Percentiles rank a stretch among this genome's conserved stretches.
phyloP scores from a whole-genome alignment of 139 green algal genomes.

The Chlamydomonas eustigma region DNA sequence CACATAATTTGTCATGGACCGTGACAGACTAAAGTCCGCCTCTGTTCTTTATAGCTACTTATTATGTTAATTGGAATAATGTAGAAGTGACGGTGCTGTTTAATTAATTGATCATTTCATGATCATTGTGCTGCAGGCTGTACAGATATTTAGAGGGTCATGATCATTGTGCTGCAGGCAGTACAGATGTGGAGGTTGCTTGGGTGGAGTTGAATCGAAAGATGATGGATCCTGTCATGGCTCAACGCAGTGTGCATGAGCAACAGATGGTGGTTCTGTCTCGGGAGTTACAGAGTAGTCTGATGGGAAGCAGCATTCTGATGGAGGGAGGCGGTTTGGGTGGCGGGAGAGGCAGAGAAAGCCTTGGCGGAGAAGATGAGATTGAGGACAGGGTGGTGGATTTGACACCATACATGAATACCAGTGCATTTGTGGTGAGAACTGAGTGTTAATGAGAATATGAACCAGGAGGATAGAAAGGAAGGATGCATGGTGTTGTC shows the following conservation, averaged over 20 bases:
- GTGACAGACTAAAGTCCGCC: too few relatives aligned
- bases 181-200: conserved; percentile 38
- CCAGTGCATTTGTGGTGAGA: conserved; percentile 51
- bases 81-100: too few relatives aligned
- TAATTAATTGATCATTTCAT: too few relatives aligned
- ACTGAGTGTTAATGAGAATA: too few relatives aligned
- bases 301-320: not conserved
- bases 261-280: conserved; percentile 37
- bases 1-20: too few relatives aligned
- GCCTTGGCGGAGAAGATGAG: not conserved
- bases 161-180: too few relatives aligned
- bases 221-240: conserved; percentile 51
- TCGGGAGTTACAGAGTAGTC: not conserved
- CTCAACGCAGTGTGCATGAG: conserved; percentile 33
- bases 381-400: conserved; percentile 51
- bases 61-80: too few relatives aligned
- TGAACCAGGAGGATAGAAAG: too few relatives aligned
- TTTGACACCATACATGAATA: conserved; percentile 78
- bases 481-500: too few relatives aligned
- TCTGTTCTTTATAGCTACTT: too few relatives aligned
- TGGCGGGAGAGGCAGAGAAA: not conserved
- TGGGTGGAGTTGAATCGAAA: conserved; percentile 47
- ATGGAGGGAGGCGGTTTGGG: not conserved
- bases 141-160: conserved; percentile 38
- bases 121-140: too few relatives aligned